These are phyloP conservation scores for Osmanthus fragrans DNA, from an alignment of 257 asterid species.

Conservation along the genomic window DNA sequence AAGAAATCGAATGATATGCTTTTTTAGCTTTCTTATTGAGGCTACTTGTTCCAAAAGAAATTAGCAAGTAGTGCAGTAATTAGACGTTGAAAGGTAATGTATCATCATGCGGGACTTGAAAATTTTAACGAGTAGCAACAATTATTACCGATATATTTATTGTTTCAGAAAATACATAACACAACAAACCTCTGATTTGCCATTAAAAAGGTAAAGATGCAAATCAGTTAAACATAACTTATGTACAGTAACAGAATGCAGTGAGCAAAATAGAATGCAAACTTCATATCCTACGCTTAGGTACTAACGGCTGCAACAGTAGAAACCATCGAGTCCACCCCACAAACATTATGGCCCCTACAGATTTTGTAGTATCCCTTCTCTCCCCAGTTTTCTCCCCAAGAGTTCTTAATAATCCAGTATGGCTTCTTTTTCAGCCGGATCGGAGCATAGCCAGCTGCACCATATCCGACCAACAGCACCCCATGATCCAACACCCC, in stretches of 20 bases:
- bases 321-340: slow-evolving; percentile 90
- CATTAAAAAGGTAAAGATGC: background rate
- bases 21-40: background rate
- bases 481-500: slow-evolving; percentile 70
- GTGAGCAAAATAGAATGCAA: slow-evolving; percentile 6
- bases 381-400: slow-evolving; percentile 90
- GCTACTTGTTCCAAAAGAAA: background rate
- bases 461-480: slow-evolving; percentile 74
- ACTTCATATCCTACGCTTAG: slow-evolving; percentile 11
- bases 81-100: no score
- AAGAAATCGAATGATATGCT: background rate
- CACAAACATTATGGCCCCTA: slow-evolving; percentile 65
- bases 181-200: background rate
- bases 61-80: no score
- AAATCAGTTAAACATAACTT: background rate
- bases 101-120: no score
- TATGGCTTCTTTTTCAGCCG: slow-evolving; percentile 73
- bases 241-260: slow-evolving; percentile 25
- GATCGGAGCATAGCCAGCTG: slow-evolving; percentile 60
- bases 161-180: background rate
- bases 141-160: slow-evolving; percentile 7
- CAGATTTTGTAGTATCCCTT: slow-evolving; percentile 76
- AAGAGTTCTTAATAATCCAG: slow-evolving; percentile 90
- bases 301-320: slow-evolving; percentile 73
- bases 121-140: background rate